Evolutionary conservation across 75 land plant genomes (phyloP).

Genomic region (Chamaecyparis obtusa): DNA sequence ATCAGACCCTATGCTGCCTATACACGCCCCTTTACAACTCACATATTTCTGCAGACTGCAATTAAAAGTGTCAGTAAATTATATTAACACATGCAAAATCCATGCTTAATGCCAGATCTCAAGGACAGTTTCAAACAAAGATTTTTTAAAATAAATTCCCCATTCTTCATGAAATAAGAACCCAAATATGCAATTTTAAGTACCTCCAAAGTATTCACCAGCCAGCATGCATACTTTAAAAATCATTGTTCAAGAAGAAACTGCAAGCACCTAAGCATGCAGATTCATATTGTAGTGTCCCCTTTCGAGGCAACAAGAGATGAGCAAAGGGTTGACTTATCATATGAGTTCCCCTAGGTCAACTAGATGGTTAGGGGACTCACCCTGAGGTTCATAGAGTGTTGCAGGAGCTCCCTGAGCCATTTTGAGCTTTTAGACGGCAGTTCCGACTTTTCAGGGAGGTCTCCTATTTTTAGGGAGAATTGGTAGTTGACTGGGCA

Average conservation of each 20-base stretch:
- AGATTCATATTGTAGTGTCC: neutral
- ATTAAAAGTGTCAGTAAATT: neutral
- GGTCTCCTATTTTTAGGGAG: no score
- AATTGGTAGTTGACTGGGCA: no score
- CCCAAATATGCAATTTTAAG: neutral
- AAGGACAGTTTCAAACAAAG: neutral
- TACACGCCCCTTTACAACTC: conserved; percentile 76
- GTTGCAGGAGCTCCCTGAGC: no score
- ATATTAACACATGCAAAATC: neutral
- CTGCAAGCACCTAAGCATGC: neutral
- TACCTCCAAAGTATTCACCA: neutral
- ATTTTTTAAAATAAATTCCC: neutral
- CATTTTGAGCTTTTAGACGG: no score
- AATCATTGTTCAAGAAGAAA: neutral
- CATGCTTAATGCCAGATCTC: neutral
- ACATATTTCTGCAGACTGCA: conserved; percentile 71
- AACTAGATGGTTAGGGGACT: no score
- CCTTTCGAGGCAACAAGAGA: no score
- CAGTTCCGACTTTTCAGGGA: no score
- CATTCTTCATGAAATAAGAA: neutral
- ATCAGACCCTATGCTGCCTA: conserved; percentile 70
- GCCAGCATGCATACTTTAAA: neutral
- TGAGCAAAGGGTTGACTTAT: no score
- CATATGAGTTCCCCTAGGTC: no score
- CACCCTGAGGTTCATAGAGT: no score